Base-by-base conservation (phyloP, 768 basidiomycete genomes). In the Leucocoprinus birnbaumii region DNA sequence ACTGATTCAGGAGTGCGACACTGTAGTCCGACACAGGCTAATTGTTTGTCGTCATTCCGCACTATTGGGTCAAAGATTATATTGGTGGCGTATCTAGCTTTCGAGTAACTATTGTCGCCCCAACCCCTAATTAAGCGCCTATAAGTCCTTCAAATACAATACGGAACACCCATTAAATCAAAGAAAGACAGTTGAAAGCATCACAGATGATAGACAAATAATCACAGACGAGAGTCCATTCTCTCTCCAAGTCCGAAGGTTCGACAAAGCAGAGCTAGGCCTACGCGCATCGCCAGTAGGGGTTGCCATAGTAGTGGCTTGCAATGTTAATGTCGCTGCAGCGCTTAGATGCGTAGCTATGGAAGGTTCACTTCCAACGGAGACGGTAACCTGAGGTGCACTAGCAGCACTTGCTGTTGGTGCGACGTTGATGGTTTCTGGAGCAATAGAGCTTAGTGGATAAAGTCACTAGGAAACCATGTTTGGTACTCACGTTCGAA, bases 371-470 rank as follows among this genome's bases (percentile, higher is more conserved):
- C 54, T 55, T 41, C 34, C 45, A 13, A 19, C 41, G n/a, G 58
- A 56, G 11, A 59, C 40, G 1, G 58, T 56, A 8, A 42, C 38
- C 38, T 55, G 45, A 14, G 61, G 48, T 35, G 63, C 58, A 25
- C 56, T 37, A 2, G 65, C 69, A 7, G 69, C 72, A 26, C 63
- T 65, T 3, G 59, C 70, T 1, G 72, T 75, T 0, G 73, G 73
- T 26, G 73, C 73, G 16, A 66, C 27, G 43, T 70, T 59, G 42
- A 72, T 58, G 1, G 72, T 72, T 50, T 69, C 72, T 73, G 49
- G 1, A 21, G 31, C 31, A 31, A 31, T 31, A 34, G 47, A 38
- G 14, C 34, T 35, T 18, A 22, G 21, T 19, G 8, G 42, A 24
- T 34, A 25, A 31, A 31, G 31, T 31, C 31, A 31, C 5, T 31